Evolutionary conservation across 345 rosid species (phyloP), one percentile per base, ranked within the genome.

Genomic region (Brassica carinata): DNA sequence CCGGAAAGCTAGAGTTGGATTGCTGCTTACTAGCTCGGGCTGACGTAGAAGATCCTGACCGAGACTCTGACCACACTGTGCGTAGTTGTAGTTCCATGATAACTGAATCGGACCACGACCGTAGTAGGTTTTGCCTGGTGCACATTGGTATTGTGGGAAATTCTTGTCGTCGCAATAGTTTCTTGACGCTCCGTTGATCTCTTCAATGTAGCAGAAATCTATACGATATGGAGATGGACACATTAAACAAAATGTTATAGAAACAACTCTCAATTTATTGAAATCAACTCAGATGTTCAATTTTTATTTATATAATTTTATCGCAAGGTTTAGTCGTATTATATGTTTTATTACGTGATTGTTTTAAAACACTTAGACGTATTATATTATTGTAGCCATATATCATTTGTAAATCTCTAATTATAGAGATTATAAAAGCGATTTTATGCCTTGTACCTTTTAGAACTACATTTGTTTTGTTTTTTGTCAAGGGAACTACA

Each of bases 151-250:
- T 51, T 85, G 84, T 73, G 83, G 69, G 3, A 1, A 65, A 1
- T 77, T 72, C 17, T 1, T 9, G 34, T 74, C 71, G 57, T 90
- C 82, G 77, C 93, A 88, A 5, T 76, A 87, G 82, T 87, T 65
- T 31, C 30, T 73, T 0, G 88, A 71, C n/a, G 95, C 81, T 27
- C 90, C 93, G 38, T 89, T 53, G 2, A 79, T 82, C 64, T 92
- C 96, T 81, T 92, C 92, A 26, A 86, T 84, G 58, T 74, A 75
- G 83, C 96, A 92, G 45, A 90, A 92, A 64, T 84, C 96, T 92
- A 38, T 36, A 76, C 65, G 74, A 73, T 62, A 63, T 13, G 31
- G n/a, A 57, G 13, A 66, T 15, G 26, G 36, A 6, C 9, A 30
- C 45, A 77, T 64, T 6, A 78, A 48, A 48, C 18, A 48, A 7